These are phyloP conservation scores for Fragaria ananassa DNA, from an alignment of 306 rosid species.

Conservation along the genomic window DNA sequence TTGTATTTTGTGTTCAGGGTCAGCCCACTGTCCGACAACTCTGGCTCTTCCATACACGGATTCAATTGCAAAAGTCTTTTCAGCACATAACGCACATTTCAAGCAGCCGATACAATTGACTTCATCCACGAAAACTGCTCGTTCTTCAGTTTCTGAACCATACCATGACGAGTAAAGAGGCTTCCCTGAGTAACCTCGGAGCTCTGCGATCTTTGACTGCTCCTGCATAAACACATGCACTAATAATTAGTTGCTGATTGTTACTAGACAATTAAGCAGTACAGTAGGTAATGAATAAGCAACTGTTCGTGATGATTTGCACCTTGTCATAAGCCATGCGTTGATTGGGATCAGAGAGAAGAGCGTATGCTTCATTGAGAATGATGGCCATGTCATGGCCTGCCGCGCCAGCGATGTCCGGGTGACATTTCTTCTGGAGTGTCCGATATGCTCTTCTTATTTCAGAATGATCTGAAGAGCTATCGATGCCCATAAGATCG, in stretches of 20 bases:
- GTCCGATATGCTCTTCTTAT: slow-evolving; percentile 68
- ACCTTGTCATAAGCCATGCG: slow-evolving; percentile 84
- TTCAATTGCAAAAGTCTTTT: slow-evolving; percentile 86
- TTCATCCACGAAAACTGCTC: slow-evolving; percentile 92
- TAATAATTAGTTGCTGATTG: background rate
- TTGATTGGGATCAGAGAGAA: slow-evolving; percentile 69
- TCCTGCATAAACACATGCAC: slow-evolving; percentile 39
- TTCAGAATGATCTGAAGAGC: slow-evolving; percentile 54
- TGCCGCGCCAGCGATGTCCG: slow-evolving; percentile 83
- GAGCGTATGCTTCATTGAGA: slow-evolving; percentile 74
- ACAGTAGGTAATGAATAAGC: background rate
- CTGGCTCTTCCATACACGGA: slow-evolving; percentile 93
- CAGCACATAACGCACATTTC: slow-evolving; percentile 84
- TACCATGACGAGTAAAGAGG: slow-evolving; percentile 78
- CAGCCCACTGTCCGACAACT: slow-evolving; percentile 95
- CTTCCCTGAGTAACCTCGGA: slow-evolving; percentile 82
- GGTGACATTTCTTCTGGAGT: slow-evolving; percentile 89
- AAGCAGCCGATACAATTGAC: slow-evolving; percentile 86
- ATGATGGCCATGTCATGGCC: slow-evolving; percentile 96
- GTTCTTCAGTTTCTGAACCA: slow-evolving; percentile 64
- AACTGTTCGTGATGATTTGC: background rate
- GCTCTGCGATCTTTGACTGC: slow-evolving; percentile 70
- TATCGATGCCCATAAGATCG: slow-evolving; percentile 80
- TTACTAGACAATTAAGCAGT: background rate
- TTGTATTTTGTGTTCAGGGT: slow-evolving; percentile 60